Evolutionary conservation across 352 stramenopile species (phyloP), one percentile per base, ranked within the genome.

Genomic region (Aphanomyces cochlioides): DNA sequence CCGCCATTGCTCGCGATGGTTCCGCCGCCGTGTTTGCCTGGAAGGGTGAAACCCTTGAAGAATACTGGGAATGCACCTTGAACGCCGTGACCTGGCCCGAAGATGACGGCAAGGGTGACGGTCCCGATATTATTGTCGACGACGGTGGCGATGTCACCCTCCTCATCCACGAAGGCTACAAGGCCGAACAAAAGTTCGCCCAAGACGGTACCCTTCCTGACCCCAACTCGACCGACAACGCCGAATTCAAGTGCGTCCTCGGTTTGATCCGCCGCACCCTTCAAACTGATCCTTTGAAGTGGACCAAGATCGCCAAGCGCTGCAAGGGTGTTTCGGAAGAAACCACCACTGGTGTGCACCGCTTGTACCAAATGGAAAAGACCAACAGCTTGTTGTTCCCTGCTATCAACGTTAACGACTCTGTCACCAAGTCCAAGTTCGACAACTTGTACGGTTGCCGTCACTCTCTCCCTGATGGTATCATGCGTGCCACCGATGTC

Each of bases 51-150:
- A 96, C 94, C 37, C 88, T 99, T 37, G 95, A 98, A 78, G 97
- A 96, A 85, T 99, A 99, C 86, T 99, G 96, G 97, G 96, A 99
- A 84, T 99, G 97, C 93, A 99, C 96, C n/a, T 78, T 99, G 38
- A 98, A 97, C 75, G 96, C 96, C 57, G 86, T 98, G 72, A 98
- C 93, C 50, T 99, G 96, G 97, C 90, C 91, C 13, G 85, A 94
- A 58, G 95, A 98, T 72, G 97, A 99, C 77, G 95, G 92, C 76
- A 98, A 98, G 85, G 95, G 96, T 66, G 87, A 98, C 73, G 97
- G 97, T 76, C 92, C 92, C 5, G 97, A 99, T 76, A 85, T 99
- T 73, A 99, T 99, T 75, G 96, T 99, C 43, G 97, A 99, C 78
- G 97, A 99, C 73, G 97, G 97, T 80, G 96, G 96, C 78, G 96